Evolutionary conservation across 2,329 filamentous ascomycete genomes (phyloP).

Genomic region (Juglanconis juglandina): DNA sequence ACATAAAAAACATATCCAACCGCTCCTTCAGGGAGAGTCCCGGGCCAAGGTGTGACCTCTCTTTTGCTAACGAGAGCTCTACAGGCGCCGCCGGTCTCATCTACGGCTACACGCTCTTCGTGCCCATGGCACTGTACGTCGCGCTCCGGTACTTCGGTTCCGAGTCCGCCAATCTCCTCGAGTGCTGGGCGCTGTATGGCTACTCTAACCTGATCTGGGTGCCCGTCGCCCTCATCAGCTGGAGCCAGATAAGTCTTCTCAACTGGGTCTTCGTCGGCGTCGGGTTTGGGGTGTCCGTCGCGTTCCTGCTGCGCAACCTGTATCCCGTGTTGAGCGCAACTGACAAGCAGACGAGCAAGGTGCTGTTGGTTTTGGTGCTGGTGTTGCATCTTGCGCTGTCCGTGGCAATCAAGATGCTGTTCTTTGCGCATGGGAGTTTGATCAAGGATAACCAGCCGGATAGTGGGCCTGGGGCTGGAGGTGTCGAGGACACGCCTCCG

Average conservation of each 20-base stretch:
- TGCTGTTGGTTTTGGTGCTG: constrained; percentile 79
- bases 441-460: constrained; percentile 28
- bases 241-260: constrained; percentile 78
- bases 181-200: constrained; percentile 93
- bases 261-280: constrained; percentile 93
- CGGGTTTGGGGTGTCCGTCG: constrained; percentile 77
- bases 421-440: constrained; percentile 81
- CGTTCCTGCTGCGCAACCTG: constrained; percentile 80
- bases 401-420: constrained; percentile 91
- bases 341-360: constrained; percentile 86
- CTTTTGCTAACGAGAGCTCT: background rate
- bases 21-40: background rate
- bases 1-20: background rate
- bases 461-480: constrained; percentile 16
- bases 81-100: constrained; percentile 81
- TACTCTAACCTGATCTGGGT: constrained; percentile 98
- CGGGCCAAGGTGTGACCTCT: background rate
- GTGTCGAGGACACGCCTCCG: constrained; percentile 7
- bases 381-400: constrained; percentile 83
- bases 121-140: constrained; percentile 82
- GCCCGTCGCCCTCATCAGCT: constrained; percentile 85
- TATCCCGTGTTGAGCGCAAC: constrained; percentile 91
- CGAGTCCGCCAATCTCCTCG: constrained; percentile 86
- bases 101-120: constrained; percentile 89
- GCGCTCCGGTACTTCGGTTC: constrained; percentile 93